Conservation (phyloP, 192 early-diverging fungal genomes). For the Gamsiella multidivaricata region DNA sequence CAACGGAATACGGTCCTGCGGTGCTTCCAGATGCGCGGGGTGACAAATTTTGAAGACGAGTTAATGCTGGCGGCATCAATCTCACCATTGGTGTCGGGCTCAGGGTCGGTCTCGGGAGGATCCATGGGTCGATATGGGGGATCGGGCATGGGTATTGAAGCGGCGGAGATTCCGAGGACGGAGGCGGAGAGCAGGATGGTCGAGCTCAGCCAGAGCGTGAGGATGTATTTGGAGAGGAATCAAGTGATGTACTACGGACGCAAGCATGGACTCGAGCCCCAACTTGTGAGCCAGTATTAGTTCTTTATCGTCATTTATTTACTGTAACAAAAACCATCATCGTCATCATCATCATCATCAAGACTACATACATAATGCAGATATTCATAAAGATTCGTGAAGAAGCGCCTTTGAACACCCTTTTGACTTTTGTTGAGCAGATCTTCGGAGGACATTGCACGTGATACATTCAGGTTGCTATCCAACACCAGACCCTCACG, state of each 20-base stretch:
- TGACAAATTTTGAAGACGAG: constrained; percentile 48
- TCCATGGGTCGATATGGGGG: constrained; percentile 15
- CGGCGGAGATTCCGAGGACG: background rate
- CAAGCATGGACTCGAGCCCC: constrained; percentile 36
- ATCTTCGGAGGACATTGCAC: too few species aligned
- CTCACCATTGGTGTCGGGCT: background rate
- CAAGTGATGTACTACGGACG: constrained; percentile 33
- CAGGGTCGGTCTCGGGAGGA: background rate
- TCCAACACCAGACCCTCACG: too few species aligned
- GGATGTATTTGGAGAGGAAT: constrained; percentile 34
- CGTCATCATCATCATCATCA: too few species aligned
- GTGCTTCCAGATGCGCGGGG: constrained; percentile 29
- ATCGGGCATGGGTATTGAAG: background rate
- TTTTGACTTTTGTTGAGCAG: too few species aligned
- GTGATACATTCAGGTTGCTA: too few species aligned
- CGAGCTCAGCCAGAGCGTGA: constrained; percentile 15
- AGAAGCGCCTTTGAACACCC: too few species aligned
- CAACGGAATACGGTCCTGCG: constrained; percentile 15
- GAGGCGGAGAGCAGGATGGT: constrained; percentile 27
- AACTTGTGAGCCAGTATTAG: constrained; percentile 15
- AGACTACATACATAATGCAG: too few species aligned
- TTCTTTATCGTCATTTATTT: background rate
- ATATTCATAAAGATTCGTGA: too few species aligned
- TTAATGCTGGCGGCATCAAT: constrained; percentile 3
- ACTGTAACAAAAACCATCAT: background rate